These are phyloP conservation scores for Purpureocillium takamizusanense DNA, from an alignment of 2,329 filamentous ascomycete species.

Conservation along the genomic window DNA sequence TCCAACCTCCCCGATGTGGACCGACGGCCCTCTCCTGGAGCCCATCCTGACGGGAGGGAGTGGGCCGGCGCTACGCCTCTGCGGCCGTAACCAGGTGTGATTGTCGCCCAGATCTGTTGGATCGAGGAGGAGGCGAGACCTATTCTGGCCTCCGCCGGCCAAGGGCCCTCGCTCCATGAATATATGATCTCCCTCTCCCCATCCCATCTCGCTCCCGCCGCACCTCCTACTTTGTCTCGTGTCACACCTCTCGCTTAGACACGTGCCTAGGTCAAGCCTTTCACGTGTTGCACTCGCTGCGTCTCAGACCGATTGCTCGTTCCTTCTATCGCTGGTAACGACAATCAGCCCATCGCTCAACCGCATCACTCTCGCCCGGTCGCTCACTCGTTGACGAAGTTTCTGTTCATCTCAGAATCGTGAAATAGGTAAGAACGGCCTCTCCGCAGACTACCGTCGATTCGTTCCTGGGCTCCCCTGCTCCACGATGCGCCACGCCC, in stretches of 20 bases:
- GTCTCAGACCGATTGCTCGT: constrained; percentile 22
- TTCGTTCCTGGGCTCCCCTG: too few relatives aligned
- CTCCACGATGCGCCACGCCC: neutral
- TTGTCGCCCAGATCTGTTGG: neutral
- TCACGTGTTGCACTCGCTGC: constrained; percentile 3
- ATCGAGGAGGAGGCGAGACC: neutral
- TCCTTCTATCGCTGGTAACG: constrained; percentile 16
- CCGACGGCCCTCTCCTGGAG: constrained; percentile 1
- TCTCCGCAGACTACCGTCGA: too few relatives aligned
- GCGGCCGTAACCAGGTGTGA: constrained; percentile 1
- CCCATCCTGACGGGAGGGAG: neutral
- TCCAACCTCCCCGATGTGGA: constrained; percentile 5
- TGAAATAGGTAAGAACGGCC: too few relatives aligned
- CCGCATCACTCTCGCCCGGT: neutral
- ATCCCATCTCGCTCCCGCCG: neutral
- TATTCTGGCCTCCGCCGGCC: too few relatives aligned
- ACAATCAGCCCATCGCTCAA: neutral
- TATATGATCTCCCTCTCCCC: constrained; percentile 8
- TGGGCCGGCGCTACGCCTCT: constrained; percentile 2
- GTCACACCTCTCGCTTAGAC: constrained; percentile 5
- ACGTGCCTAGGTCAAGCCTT: constrained; percentile 3
- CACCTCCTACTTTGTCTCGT: neutral
- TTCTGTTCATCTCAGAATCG: too few relatives aligned
- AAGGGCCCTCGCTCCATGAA: neutral
- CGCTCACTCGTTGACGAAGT: neutral